Conservation (phyloP, 2,329 filamentous ascomycete species). For the Aspergillus terreus region DNA sequence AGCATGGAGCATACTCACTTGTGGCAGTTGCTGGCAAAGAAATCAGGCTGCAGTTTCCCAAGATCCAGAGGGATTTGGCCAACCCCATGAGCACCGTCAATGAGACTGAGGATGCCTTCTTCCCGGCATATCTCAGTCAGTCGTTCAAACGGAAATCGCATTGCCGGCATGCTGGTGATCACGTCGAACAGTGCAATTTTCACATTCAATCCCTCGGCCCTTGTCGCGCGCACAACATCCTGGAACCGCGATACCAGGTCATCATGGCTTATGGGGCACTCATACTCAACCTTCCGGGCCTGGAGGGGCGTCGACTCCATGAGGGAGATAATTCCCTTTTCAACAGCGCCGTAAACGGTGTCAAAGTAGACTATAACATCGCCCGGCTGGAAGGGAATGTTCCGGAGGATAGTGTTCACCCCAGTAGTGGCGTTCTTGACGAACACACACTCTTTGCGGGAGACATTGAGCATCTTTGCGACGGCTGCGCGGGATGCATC, state of each 20-base stretch:
- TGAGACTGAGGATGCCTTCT: not conserved
- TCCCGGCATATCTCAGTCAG: not conserved
- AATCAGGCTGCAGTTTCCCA: not conserved
- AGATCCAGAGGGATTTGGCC: constrained; percentile 3
- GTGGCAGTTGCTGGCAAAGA: constrained; percentile 2
- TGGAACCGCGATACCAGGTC: not conserved
- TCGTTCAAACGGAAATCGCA: constrained; percentile 2
- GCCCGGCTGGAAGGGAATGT: not conserved
- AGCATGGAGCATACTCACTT: not conserved
- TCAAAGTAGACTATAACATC: constrained; percentile 2
- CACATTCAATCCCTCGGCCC: not conserved
- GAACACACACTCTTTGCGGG: not conserved
- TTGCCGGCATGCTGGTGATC: not conserved
- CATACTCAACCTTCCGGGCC: not conserved
- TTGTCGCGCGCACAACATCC: not conserved
- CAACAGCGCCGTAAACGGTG: not conserved
- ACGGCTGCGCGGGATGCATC: not conserved
- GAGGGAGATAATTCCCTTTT: constrained; percentile 1
- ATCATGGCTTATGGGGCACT: constrained; percentile 1
- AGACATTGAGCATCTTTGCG: not conserved
- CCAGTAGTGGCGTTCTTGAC: constrained; percentile 2
- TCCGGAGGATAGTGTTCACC: constrained; percentile 2
- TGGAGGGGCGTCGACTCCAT: constrained; percentile 4
- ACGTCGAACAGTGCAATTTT: not conserved
- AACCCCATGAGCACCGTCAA: constrained; percentile 4